These are phyloP conservation scores for Mucor lusitanicus DNA, from an alignment of 371 early-diverging fungal species.

Conservation along the genomic window DNA sequence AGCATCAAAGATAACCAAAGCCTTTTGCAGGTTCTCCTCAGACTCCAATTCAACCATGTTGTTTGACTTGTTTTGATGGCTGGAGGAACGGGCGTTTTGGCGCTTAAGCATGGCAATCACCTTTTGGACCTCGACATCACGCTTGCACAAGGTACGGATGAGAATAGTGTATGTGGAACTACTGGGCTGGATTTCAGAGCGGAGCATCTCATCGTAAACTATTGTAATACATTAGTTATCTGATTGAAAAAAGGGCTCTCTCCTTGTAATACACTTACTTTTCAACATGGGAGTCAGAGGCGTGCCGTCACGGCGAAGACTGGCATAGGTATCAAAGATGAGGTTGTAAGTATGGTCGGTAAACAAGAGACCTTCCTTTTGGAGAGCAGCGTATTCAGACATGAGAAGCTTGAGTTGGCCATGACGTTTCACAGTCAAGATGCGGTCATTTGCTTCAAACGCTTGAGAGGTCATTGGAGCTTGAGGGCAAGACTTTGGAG, in stretches of 20 bases:
- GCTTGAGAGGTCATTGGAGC: constrained; percentile 5
- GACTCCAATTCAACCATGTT: constrained; percentile 36
- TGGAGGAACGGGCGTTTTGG: constrained; percentile 32
- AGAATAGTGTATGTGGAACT: constrained; percentile 44
- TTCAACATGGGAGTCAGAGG: constrained; percentile 39
- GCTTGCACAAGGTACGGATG: constrained; percentile 46
- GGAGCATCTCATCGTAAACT: constrained; percentile 55
- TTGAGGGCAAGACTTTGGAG: constrained; percentile 25
- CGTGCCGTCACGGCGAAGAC: constrained; percentile 39
- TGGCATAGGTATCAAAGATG: constrained; percentile 42
- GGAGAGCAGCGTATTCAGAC: constrained; percentile 33
- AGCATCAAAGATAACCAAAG: constrained; percentile 39
- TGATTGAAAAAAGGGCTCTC: not conserved
- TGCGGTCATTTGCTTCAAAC: constrained; percentile 31
- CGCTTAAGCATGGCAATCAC: constrained; percentile 46
- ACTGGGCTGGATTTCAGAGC: constrained; percentile 37
- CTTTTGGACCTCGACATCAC: constrained; percentile 56
- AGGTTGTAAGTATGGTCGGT: constrained; percentile 45
- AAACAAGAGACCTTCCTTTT: constrained; percentile 33
- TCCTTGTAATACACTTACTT: constrained; percentile 24
- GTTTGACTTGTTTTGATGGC: constrained; percentile 13
- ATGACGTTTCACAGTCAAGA: constrained; percentile 35
- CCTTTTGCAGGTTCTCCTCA: constrained; percentile 40
- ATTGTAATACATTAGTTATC: not conserved
- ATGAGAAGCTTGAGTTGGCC: constrained; percentile 38